Conservation (phyloP, 257 asterid genomes). For the Solanum etuberosum region DNA sequence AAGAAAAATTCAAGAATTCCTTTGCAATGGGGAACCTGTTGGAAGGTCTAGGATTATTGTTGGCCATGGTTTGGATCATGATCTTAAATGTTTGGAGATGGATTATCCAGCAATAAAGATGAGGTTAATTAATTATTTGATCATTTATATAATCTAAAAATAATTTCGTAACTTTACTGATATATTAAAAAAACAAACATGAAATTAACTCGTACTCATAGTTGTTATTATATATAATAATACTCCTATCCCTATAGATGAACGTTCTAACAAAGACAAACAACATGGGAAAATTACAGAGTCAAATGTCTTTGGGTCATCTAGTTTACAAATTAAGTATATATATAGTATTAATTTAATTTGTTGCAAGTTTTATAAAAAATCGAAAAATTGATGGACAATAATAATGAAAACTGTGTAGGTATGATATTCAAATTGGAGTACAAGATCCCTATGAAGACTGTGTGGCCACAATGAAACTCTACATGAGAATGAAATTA, state of each 20-base stretch:
- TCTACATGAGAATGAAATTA: conserved; percentile 61
- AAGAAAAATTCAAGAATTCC: conserved; percentile 71
- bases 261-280: background rate
- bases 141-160: background rate
- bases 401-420: background rate
- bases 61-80: conserved; percentile 85
- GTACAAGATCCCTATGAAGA: conserved; percentile 89
- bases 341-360: background rate
- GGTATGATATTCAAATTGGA: conserved; percentile 76
- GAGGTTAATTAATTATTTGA: conserved; percentile 33
- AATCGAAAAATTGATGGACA: background rate
- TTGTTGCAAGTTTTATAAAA: background rate
- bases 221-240: background rate
- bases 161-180: background rate
- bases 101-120: conserved; percentile 57
- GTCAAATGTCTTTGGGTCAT: background rate
- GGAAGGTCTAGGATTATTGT: conserved; percentile 76
- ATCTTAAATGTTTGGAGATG: conserved; percentile 63
- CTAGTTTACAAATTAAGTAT: too few species aligned
- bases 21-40: conserved; percentile 82
- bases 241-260: background rate
- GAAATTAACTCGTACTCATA: background rate
- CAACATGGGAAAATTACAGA: background rate
- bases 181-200: background rate
- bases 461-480: conserved; percentile 69